A percentile compares a stretch with the other conserved stretches of the same genome.
Conservation (phyloP, 768 basidiomycete genomes). For the Gelatoporia subvermispora region DNA sequence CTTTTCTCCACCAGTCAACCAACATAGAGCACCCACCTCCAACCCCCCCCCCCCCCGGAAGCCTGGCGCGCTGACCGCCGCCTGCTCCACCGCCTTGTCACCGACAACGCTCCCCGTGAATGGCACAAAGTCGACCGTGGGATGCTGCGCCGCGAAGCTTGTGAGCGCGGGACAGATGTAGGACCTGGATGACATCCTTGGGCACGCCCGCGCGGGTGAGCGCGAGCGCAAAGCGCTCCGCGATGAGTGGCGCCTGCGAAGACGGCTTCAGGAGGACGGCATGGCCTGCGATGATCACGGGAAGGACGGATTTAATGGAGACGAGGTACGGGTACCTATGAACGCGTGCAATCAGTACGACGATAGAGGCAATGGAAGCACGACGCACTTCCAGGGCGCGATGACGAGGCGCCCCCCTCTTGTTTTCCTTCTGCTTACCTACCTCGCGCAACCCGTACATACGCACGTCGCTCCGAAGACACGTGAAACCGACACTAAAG, state of each 20-base stretch:
- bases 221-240: conserved; percentile 71
- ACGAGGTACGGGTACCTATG: conserved; percentile 84
- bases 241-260: conserved; percentile 89
- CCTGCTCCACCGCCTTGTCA: conserved; percentile 68
- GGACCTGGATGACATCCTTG: conserved; percentile 62
- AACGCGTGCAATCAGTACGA: neutral
- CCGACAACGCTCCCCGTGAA: conserved; percentile 89
- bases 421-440: too few species aligned
- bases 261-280: conserved; percentile 91
- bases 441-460: too few species aligned
- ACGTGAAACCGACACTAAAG: too few species aligned
- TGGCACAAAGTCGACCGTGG: conserved; percentile 70
- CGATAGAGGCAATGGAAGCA: too few species aligned
- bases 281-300: conserved; percentile 88
- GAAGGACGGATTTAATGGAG: conserved; percentile 87
- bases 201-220: conserved; percentile 79
- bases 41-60: too few species aligned
- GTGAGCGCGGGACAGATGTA: conserved; percentile 71
- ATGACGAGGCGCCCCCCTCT: too few species aligned
- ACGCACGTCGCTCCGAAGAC: too few species aligned
- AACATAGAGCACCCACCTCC: too few species aligned
- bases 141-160: conserved; percentile 56
- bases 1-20: too few species aligned
- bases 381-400: conserved; percentile 85
- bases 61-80: conserved; percentile 56